Base-by-base conservation (phyloP, 306 rosid species). In the Corylus avellana region DNA sequence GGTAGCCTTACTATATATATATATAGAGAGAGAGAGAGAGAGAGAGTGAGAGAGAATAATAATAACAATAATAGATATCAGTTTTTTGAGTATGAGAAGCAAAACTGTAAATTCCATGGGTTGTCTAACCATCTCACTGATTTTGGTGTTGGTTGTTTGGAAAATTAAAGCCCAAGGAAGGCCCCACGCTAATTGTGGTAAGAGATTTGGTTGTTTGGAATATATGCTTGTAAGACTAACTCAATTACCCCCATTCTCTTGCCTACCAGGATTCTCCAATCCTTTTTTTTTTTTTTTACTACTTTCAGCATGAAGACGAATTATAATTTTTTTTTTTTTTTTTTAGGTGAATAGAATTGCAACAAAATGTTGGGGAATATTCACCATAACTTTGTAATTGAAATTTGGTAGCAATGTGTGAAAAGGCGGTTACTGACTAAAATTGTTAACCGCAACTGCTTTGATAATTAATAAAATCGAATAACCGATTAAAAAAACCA, bases 61-160 rank as follows among this genome's bases (percentile, higher is more conserved):
- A 69, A 72, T 9, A 70, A 18, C 29, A 78, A 62, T 22, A 32
- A 32, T 32, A 22, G 22, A 2, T 32, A 44, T 66, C 22, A 48
- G 59, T 13, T 77, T 56, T 81, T 82, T 75, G 22, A 82, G 90
- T 82, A 83, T 44, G 80, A 81, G 80, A 85, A 85, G 92, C 51
- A n/a, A 87, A 78, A 78, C 74, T 58, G 39, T 16, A 7, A 64
- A 75, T 79, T 92, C 85, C 75, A 78, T 75, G 87, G 89, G 77
- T 74, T 90, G 96, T 84, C 75, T 87, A 89, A 84, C 98, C 70
- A 85, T 85, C 75, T 32, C 69, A 44, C 74, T 62, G 53, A 50
- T 5, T 49, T 49, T 49, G 53, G 53, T 49, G 35, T 32, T 56
- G 66, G 66, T 59, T 11, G 66, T 59, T 59, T 10, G 66, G 66